Evolutionary conservation across 176 grass and related monocot genomes (phyloP).

Genomic region (Alopecurus myosuroides): DNA sequence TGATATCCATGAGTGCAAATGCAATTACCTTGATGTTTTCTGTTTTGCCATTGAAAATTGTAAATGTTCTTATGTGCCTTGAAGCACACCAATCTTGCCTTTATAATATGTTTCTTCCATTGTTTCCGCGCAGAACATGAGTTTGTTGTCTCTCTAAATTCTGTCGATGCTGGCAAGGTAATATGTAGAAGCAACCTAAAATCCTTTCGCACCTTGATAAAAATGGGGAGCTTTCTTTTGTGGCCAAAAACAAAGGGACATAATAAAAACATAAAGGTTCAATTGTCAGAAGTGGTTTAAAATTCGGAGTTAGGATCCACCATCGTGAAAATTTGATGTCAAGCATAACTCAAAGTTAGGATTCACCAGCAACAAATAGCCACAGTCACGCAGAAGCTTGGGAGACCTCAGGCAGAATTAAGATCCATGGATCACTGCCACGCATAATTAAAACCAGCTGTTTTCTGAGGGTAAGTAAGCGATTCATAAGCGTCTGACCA

Average conservation of each 20-base stretch:
- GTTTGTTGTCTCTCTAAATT: not conserved
- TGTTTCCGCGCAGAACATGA: not conserved
- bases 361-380: no score
- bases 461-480: not conserved
- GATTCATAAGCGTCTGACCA: not conserved
- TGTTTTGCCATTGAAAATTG: not conserved
- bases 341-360: not conserved
- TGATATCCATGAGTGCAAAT: not conserved
- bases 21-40: not conserved
- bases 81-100: not conserved
- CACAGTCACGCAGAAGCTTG: not conserved
- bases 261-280: slow-evolving; percentile 1
- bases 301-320: not conserved
- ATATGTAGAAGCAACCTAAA: not conserved
- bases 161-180: not conserved
- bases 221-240: not conserved
- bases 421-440: not conserved
- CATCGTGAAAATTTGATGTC: not conserved
- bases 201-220: not conserved
- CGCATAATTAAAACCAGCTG: not conserved
- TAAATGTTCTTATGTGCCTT: not conserved
- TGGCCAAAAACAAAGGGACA: not conserved
- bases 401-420: not conserved
- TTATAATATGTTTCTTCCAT: not conserved
- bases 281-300: not conserved